Base-by-base conservation (phyloP, 345 rosid species). In the Noccaea bulbosa region DNA sequence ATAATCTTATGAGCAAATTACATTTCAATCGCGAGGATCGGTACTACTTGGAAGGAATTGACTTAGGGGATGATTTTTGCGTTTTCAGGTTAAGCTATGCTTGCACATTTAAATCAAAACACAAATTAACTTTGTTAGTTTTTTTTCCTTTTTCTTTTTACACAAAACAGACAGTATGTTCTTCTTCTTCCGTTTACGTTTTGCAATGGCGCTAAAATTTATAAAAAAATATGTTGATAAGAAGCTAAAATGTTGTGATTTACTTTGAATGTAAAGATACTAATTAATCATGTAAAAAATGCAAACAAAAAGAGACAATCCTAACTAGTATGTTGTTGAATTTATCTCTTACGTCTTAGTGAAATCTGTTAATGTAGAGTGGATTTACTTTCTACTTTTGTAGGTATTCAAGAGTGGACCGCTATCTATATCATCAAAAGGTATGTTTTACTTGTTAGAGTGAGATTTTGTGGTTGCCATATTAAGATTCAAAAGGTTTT, bases 361-460 rank as follows among this genome's bases (percentile, higher is more conserved):
- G 39, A 38, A n/a, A 27, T 37, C 54, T 56, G 2, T 12, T 45
- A 64, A 27, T 17, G 16, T 55, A 8, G 41, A 7, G 16, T 47
- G 33, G 17, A 15, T 16, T 59, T 65, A 49, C 52, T 64, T 75
- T 52, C 0, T 15, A 39, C 5, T 56, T 35, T 37, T 78, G 82
- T 86, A 91, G 97, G 81, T 91, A 61, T 86, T 91, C 79, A 91
- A 86, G 84, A 91, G 91, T 34, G 97, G 97, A 50, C 86, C 96
- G 5, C 80, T 91, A 35, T 91, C 83, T 73, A 65, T 89, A 79
- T 89, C 93, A 50, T 88, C 97, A 53, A 91, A 87, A 87, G 97
- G 97, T 86, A 70, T 63, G 74, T 51, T 58, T 56, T 52, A 27
- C 67, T 54, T 46, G 59, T 67, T 49, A 37, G n/a, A 22, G 11